These are phyloP conservation scores for Yamadazyma tumulicola DNA, from an alignment of 805 yeast species.

Conservation along the genomic window DNA sequence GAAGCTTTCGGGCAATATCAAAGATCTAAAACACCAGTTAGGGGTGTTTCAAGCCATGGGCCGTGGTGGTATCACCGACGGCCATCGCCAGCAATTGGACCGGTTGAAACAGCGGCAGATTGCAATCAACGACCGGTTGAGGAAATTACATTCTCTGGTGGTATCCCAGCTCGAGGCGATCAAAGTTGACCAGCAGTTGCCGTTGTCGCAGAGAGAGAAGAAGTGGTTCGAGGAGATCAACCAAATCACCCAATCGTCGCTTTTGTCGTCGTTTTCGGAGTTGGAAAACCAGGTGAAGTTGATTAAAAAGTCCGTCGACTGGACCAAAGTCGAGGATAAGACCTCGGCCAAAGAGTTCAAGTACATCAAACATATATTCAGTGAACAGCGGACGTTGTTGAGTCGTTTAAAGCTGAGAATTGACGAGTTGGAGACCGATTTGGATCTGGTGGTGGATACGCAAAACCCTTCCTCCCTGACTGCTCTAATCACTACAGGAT, in stretches of 20 bases:
- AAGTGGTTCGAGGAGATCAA: constrained; percentile 38
- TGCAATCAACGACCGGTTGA: constrained; percentile 11
- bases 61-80: neutral
- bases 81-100: constrained; percentile 12
- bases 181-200: constrained; percentile 20
- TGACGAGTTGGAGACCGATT: neutral
- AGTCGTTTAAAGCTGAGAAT: neutral
- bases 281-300: constrained; percentile 19
- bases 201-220: constrained; percentile 33
- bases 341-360: constrained; percentile 1
- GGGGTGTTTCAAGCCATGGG: neutral
- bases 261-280: constrained; percentile 13
- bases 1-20: constrained; percentile 20
- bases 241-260: constrained; percentile 12
- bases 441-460: no score
- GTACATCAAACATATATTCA: neutral
- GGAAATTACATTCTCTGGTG: constrained; percentile 19
- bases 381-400: neutral
- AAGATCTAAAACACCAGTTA: constrained; percentile 18
- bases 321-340: constrained; percentile 7
- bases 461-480: no score
- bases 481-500: no score
- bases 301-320: constrained; percentile 7
- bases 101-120: constrained; percentile 7
- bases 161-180: constrained; percentile 20